phyloP scores from a whole-genome alignment of 768 basidiomycete genomes.

The Lactifluus hygrophoroides region DNA sequence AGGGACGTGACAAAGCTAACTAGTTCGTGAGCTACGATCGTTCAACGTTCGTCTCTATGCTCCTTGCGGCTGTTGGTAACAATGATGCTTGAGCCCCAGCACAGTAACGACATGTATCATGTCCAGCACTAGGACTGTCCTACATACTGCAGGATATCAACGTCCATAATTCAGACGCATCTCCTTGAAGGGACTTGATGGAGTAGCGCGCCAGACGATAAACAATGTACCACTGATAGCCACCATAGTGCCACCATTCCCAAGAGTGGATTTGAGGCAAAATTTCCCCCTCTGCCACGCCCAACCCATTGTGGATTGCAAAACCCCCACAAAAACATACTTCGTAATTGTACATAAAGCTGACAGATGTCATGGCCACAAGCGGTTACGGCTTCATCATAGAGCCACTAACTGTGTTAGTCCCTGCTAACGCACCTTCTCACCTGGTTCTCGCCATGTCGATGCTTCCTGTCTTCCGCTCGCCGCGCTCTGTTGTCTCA shows the following conservation, averaged over 20 bases:
- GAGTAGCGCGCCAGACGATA: not conserved
- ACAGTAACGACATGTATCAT: no score
- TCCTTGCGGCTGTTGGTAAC: no score
- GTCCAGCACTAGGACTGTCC: no score
- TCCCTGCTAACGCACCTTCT: not conserved
- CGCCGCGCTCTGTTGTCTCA: not conserved
- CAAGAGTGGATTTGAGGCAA: not conserved
- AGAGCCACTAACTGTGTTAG: not conserved
- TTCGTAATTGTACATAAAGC: not conserved
- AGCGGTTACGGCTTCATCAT: not conserved
- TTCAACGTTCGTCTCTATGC: no score
- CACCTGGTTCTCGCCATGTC: not conserved
- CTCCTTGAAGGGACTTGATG: not conserved
- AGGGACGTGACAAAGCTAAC: no score
- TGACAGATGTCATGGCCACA: not conserved
- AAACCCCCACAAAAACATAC: not conserved
- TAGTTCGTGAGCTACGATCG: no score
- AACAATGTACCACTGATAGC: not conserved
- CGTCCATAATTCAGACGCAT: not conserved
- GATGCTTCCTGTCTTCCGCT: not conserved
- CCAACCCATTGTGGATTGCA: not conserved
- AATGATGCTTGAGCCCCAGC: no score
- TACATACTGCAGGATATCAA: not conserved
- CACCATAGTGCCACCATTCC: not conserved
- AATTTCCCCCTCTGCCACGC: not conserved